Percentiles rank a stretch among this genome's conserved stretches.
These are phyloP conservation scores for Aspergillus brasiliensis DNA, from an alignment of 2,329 filamentous ascomycete species.

Conservation along the genomic window DNA sequence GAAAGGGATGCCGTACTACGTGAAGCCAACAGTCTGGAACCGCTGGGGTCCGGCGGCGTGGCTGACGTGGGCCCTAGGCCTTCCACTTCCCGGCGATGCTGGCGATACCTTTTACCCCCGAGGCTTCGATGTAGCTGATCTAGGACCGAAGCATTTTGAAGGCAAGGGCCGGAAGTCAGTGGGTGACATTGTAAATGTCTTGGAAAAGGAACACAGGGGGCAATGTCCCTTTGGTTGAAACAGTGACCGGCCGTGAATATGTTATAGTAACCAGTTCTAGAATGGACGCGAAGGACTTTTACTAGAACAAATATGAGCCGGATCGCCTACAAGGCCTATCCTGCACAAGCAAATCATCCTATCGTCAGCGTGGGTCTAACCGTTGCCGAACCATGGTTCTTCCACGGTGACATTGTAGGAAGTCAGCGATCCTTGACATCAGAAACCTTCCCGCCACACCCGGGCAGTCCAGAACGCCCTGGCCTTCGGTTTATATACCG, in stretches of 20 bases:
- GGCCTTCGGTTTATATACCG: background rate
- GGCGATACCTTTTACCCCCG: conserved; percentile 50
- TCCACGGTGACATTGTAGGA: background rate
- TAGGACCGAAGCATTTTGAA: conserved; percentile 61
- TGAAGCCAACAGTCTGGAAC: conserved; percentile 59
- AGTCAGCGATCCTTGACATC: conserved; percentile 1
- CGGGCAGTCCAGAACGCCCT: background rate
- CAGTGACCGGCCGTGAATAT: background rate
- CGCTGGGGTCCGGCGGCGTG: conserved; percentile 62
- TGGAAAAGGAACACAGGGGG: conserved; percentile 42
- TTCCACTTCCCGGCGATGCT: conserved; percentile 52
- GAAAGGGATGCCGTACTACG: conserved; percentile 66
- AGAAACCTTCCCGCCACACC: conserved; percentile 1
- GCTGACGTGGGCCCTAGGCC: conserved; percentile 28
- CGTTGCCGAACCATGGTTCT: background rate
- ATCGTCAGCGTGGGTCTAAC: background rate
- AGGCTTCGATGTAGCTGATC: conserved; percentile 56
- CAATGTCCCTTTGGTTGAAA: conserved; percentile 49
- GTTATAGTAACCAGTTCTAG: background rate
- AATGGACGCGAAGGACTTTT: background rate
- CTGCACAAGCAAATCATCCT: background rate
- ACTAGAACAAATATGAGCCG: background rate
- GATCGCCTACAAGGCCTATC: background rate
- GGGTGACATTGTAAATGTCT: conserved; percentile 41
- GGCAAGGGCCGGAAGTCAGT: conserved; percentile 49